These are phyloP conservation scores for Arthrinium puccinioides DNA, from an alignment of 2,329 filamentous ascomycete species.

Conservation along the genomic window DNA sequence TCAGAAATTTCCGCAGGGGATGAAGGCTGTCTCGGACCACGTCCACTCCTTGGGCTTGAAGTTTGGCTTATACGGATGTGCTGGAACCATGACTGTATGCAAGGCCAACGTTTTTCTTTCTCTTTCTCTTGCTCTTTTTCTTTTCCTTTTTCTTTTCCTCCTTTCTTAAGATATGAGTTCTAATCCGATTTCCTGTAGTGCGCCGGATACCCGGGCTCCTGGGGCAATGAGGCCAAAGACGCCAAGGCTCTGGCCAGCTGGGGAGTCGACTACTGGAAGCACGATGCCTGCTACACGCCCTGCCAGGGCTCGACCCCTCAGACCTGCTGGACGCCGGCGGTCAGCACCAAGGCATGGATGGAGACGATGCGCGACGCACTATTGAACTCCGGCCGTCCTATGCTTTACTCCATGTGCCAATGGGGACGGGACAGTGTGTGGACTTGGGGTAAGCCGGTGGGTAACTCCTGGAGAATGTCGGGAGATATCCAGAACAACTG, in stretches of 20 bases:
- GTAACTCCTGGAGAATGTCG: slow-evolving; percentile 26
- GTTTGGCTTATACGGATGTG: slow-evolving; percentile 30
- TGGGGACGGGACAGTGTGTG: slow-evolving; percentile 22
- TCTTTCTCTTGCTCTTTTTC: no score
- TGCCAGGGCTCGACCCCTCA: slow-evolving; percentile 17
- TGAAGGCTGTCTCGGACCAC: slow-evolving; percentile 26
- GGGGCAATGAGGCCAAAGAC: slow-evolving; percentile 45
- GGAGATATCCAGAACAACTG: slow-evolving; percentile 27
- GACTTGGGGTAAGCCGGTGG: slow-evolving; percentile 19
- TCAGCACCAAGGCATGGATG: slow-evolving; percentile 8
- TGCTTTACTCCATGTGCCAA: slow-evolving; percentile 25
- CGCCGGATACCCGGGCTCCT: slow-evolving; percentile 40
- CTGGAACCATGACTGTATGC: slow-evolving; percentile 40
- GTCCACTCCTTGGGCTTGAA: slow-evolving; percentile 28
- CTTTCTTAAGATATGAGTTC: no score
- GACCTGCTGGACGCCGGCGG: slow-evolving; percentile 10
- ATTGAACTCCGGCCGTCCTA: slow-evolving; percentile 20
- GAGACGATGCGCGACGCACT: slow-evolving; percentile 26
- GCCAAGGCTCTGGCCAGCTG: slow-evolving; percentile 44
- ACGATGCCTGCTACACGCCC: slow-evolving; percentile 38
- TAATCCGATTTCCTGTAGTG: no score
- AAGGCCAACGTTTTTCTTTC: no score
- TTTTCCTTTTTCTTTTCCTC: no score
- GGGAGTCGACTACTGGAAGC: slow-evolving; percentile 17
- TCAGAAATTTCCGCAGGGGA: slow-evolving; percentile 28